A percentile compares a stretch with the other conserved stretches of the same genome.
Conservation (phyloP, 164 flowering plant genomes). For the Chimonanthus praecox region DNA sequence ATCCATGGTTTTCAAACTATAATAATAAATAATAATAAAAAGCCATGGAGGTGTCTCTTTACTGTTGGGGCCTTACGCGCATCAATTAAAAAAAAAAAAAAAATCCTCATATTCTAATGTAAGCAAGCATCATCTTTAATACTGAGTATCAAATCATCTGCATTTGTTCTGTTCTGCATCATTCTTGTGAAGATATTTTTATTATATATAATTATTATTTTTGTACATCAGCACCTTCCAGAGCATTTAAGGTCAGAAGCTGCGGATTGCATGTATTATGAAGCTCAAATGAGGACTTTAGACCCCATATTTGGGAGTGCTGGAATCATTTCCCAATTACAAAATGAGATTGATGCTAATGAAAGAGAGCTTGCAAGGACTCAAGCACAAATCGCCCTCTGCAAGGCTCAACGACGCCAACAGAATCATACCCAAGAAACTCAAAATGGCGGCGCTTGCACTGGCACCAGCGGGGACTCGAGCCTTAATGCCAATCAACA, state of each 20-base stretch:
- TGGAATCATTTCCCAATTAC: conserved; percentile 22
- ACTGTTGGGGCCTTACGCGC: too few species aligned
- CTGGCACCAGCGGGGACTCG: not conserved
- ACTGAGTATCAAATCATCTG: too few species aligned
- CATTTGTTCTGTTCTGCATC: too few species aligned
- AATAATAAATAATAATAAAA: too few species aligned
- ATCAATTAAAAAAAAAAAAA: too few species aligned
- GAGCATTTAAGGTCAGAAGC: conserved; percentile 20
- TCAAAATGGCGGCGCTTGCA: not conserved
- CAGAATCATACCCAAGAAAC: not conserved
- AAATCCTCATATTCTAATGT: too few species aligned
- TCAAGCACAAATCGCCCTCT: conserved; percentile 17
- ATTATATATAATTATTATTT: too few species aligned
- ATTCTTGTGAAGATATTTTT: too few species aligned
- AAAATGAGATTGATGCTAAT: conserved; percentile 19
- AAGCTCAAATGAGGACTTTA: conserved; percentile 19
- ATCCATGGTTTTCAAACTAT: too few species aligned
- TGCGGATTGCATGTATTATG: conserved; percentile 27
- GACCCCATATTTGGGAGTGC: conserved; percentile 38
- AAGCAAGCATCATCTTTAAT: too few species aligned
- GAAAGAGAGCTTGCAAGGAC: conserved; percentile 18
- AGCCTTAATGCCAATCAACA: too few species aligned
- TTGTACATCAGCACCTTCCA: conserved; percentile 26
- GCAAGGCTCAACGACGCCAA: conserved; percentile 7
- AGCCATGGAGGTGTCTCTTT: too few species aligned